Evolutionary conservation across 345 rosid species (phyloP), one percentile per base, ranked within the genome.

Genomic region (Populus nigra): DNA sequence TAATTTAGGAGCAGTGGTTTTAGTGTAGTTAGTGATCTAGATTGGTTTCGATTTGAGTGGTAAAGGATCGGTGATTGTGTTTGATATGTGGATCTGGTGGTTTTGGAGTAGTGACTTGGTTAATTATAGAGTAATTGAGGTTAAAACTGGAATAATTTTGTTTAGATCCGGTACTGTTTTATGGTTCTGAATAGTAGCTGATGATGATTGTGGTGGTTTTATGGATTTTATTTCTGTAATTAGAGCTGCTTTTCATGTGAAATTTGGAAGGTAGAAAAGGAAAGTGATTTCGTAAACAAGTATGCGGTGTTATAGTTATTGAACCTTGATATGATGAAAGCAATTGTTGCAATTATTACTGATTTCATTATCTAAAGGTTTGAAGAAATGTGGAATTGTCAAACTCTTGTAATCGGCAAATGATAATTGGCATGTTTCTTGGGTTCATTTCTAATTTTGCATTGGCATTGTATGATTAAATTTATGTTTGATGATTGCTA

Each of bases 161-260:
- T 20, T 8, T 74, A 75, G 84, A 83, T 85, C 85, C 78, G 84
- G 38, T 50, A 4, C 4, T 31, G 11, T n/a, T 22, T 1, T 57
- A 25, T 59, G 65, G 15, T 59, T 57, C 23, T 59, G 29, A 1
- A 9, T 59, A 59, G 65, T 59, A 23, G 65, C 29, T 23, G 65
- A 23, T n/a, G 25, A 23, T 59, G 62, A 57, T 22, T 22, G 8
- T 55, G 27, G 29, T 59, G 29, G 27, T n/a, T 23, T 53, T 47
- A 47, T 13, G 50, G 50, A 47, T 47, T 47, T 39, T 47, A 2
- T 47, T 11, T 1, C 50, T 47, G 50, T 47, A 53, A 53, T 18
- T 7, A 53, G 23, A 53, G 59, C 59, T 53, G 45, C 45, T 10
- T 41, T 41, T 41, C 45, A 10, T 10, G 13, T 16, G 57, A 50